Percentiles rank a stretch among this genome's conserved stretches.
These are phyloP conservation scores for Diutina sp. DNA, from an alignment of 1,139 yeast genomes.

Conservation along the genomic window DNA sequence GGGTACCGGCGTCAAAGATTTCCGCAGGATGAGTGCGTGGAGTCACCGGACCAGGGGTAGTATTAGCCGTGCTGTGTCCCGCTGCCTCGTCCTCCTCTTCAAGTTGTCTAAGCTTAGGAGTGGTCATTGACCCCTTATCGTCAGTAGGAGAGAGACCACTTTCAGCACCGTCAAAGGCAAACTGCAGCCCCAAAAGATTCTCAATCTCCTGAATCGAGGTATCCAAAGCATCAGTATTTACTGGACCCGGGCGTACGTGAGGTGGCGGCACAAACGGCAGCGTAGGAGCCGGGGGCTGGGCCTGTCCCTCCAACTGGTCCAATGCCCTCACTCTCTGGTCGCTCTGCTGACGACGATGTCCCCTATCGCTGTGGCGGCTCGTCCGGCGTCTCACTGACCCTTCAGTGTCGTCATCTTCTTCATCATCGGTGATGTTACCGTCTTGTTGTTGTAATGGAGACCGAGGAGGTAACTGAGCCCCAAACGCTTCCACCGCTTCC, in stretches of 20 bases:
- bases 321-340: not conserved
- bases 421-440: not conserved
- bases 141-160: not conserved
- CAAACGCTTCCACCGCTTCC: not conserved
- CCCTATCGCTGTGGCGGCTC: not conserved
- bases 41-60: not conserved
- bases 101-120: not conserved
- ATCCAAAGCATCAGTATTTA: constrained; percentile 10
- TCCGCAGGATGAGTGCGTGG: not conserved
- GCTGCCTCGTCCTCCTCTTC: not conserved
- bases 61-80: not conserved
- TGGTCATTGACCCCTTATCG: not conserved
- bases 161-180: not conserved
- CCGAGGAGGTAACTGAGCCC: not conserved
- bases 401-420: not conserved
- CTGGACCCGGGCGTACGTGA: not conserved
- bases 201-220: constrained; percentile 28
- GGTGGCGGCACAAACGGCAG: not conserved
- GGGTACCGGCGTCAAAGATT: not conserved
- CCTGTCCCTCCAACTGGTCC: not conserved
- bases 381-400: not conserved
- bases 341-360: not conserved
- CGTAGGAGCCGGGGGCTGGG: not conserved
- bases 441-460: not conserved
- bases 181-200: not conserved